These are phyloP conservation scores for Durio zibethinus DNA, from an alignment of 345 rosid species.

Conservation along the genomic window DNA sequence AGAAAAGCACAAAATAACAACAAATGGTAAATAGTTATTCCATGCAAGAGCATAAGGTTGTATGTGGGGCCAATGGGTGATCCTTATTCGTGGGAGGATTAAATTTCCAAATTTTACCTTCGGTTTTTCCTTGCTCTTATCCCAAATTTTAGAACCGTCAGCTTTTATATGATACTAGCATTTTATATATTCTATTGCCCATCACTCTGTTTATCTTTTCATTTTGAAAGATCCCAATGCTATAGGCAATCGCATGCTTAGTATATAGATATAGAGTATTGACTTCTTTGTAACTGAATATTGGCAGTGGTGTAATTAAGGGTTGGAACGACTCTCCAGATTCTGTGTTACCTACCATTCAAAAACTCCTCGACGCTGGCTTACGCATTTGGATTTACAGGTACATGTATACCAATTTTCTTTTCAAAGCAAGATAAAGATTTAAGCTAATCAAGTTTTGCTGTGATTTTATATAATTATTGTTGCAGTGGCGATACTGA, in stretches of 20 bases:
- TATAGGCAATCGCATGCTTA: background rate
- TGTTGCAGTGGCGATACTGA: conserved; percentile 72
- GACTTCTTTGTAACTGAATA: background rate
- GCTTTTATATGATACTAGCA: background rate
- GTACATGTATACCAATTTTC: conserved; percentile 20
- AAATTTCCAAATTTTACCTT: background rate
- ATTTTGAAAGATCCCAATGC: no score
- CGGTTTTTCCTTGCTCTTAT: background rate
- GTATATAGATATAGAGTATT: background rate
- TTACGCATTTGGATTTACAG: conserved; percentile 78
- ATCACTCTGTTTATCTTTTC: no score
- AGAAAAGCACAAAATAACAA: background rate
- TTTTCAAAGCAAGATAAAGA: background rate
- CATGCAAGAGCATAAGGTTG: background rate
- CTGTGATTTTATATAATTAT: background rate
- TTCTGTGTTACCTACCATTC: conserved; percentile 49
- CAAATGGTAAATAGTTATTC: background rate
- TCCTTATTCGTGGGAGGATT: background rate
- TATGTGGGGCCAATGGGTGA: background rate
- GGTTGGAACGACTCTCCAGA: conserved; percentile 53
- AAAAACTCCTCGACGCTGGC: conserved; percentile 52
- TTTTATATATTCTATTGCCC: no score
- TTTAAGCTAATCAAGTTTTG: background rate
- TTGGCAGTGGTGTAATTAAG: conserved; percentile 30
- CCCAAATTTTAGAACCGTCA: background rate